Conservation (phyloP, 495 filamentous ascomycete genomes). For the Penicillium canescens region DNA sequence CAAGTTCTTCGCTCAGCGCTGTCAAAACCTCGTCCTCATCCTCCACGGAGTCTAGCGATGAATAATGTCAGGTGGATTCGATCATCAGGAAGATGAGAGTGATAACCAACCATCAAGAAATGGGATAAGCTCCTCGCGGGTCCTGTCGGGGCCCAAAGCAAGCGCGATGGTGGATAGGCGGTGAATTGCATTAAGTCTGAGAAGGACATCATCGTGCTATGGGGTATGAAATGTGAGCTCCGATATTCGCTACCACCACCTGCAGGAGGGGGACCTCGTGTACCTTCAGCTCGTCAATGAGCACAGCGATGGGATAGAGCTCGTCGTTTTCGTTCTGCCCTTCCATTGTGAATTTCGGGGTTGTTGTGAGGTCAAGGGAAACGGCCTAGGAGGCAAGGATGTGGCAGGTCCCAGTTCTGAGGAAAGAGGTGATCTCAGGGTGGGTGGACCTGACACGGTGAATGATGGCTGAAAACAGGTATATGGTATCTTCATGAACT, state of each 20-base stretch:
- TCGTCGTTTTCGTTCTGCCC: slow-evolving; percentile 81
- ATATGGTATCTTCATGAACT: slow-evolving; percentile 14
- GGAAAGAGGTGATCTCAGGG: slow-evolving; percentile 24
- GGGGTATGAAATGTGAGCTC: slow-evolving; percentile 25
- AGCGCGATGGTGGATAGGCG: slow-evolving; percentile 96
- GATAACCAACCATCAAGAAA: slow-evolving; percentile 85
- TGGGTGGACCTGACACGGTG: slow-evolving; percentile 26
- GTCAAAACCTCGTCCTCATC: slow-evolving; percentile 98
- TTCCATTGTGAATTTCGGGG: slow-evolving; percentile 57
- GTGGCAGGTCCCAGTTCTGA: slow-evolving; percentile 37
- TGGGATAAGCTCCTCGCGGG: slow-evolving; percentile 95
- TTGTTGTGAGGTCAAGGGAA: slow-evolving; percentile 22
- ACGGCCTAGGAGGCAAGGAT: slow-evolving; percentile 27
- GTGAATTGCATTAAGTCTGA: slow-evolving; percentile 97
- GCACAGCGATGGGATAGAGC: slow-evolving; percentile 97
- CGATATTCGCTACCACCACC: slow-evolving; percentile 6
- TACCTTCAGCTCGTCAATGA: slow-evolving; percentile 99
- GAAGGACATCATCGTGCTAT: slow-evolving; percentile 95
- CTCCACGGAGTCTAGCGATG: slow-evolving; percentile 84
- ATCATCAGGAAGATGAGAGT: slow-evolving; percentile 6
- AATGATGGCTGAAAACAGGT: slow-evolving; percentile 11
- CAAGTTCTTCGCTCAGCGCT: slow-evolving; percentile 93
- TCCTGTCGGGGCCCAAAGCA: slow-evolving; percentile 90
- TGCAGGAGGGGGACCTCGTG: slow-evolving; percentile 13
- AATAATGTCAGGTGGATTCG: slow-evolving; percentile 27